phyloP scores from a whole-genome alignment of 345 rosid species.

The Camelina laxa region DNA sequence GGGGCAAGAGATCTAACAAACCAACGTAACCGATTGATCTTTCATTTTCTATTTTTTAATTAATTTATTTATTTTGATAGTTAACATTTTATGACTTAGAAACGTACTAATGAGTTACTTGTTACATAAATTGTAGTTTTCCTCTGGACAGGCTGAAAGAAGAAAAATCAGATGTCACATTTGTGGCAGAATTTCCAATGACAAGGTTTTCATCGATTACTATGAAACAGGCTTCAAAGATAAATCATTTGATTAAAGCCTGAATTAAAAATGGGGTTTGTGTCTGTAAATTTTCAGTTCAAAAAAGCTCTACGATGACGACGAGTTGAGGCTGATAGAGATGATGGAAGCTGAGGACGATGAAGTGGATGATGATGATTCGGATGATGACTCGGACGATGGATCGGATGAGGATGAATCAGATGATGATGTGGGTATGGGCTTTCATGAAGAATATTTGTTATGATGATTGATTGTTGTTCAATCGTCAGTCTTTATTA shows the following conservation, averaged over 20 bases:
- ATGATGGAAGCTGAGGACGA: constrained; percentile 33
- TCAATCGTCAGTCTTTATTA: background rate
- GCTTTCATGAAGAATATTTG: background rate
- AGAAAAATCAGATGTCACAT: constrained; percentile 72
- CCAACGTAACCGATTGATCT: constrained; percentile 52
- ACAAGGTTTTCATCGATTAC: constrained; percentile 11
- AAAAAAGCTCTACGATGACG: constrained; percentile 16
- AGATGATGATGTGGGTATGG: background rate
- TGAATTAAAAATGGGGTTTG: background rate
- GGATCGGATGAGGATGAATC: background rate
- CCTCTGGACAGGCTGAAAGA: constrained; percentile 69
- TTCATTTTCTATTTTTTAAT: background rate
- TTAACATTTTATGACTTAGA: background rate
- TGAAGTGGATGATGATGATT: constrained; percentile 5
- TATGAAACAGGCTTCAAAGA: background rate
- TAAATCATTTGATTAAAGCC: background rate
- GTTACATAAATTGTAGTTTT: constrained; percentile 48
- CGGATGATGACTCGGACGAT: background rate
- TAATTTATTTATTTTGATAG: background rate
- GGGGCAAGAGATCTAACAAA: constrained; percentile 61
- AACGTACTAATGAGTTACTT: background rate
- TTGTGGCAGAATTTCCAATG: constrained; percentile 74
- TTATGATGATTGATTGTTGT: background rate
- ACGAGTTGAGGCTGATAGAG: constrained; percentile 38
- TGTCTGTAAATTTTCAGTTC: constrained; percentile 24